These are phyloP conservation scores for Gamarada debralockiae DNA, from an alignment of 495 filamentous ascomycete species.

Conservation along the genomic window DNA sequence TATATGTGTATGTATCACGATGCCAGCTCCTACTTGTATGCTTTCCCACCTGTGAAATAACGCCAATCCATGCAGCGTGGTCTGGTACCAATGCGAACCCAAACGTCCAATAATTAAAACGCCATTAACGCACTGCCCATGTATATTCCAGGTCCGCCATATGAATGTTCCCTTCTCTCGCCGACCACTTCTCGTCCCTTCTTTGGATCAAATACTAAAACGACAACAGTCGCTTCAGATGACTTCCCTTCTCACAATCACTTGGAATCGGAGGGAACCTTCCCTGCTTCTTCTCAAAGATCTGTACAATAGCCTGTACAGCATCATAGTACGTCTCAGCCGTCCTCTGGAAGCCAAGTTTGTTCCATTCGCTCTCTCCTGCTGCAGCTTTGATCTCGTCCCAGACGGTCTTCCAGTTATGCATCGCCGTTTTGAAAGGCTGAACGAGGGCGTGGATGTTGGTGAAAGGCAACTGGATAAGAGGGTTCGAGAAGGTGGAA, in stretches of 20 bases:
- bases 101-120: no score
- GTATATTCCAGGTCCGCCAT: no score
- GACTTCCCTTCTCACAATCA: constrained; percentile 23
- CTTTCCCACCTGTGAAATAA: no score
- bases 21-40: no score
- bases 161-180: no score
- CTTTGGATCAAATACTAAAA: constrained; percentile 3
- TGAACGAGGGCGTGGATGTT: constrained; percentile 3
- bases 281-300: constrained; percentile 14
- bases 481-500: constrained; percentile 19
- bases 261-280: constrained; percentile 12
- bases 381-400: constrained; percentile 16
- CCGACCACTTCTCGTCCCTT: no score
- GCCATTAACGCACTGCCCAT: no score
- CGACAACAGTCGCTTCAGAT: constrained; percentile 23
- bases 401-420: constrained; percentile 25
- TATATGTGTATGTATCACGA: neutral
- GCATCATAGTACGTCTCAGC: constrained; percentile 22
- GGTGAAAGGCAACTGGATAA: constrained; percentile 3
- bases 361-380: constrained; percentile 17
- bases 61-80: no score
- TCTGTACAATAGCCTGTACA: constrained; percentile 9
- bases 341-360: constrained; percentile 23
- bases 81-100: no score
- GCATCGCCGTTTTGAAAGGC: constrained; percentile 22